Evolutionary conservation across 202 grass and related monocot genomes (phyloP), one percentile per base, ranked within the genome.

Genomic region (Saccharum hybrid): DNA sequence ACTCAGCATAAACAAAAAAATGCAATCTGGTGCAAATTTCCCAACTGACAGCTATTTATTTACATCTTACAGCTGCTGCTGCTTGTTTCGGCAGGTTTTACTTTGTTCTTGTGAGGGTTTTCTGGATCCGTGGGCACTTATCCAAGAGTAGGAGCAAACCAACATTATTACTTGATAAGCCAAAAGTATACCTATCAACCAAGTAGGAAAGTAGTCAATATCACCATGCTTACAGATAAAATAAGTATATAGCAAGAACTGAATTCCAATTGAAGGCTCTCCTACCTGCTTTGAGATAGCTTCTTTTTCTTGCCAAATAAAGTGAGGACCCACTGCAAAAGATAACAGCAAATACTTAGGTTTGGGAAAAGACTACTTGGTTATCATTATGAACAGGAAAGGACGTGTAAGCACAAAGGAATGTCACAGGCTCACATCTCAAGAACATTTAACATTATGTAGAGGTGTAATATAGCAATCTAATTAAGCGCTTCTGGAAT

Each of bases 131-230:
- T 23, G 92, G 91, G 71, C 45, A 90, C 66, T 92, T 95, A 34
- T 98, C 93, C 83, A 98, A 74, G 51, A 98, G 82, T 74, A 98
- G 9, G 40, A 95, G 87, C 85, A 98, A 84, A 11, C 96, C 96
- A 2, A 90, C 87, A 75, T 94, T 98, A 71, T 78, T 78, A 83
- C 79, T 86, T 68, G 93, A 95, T 63, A 87, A 69, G 16, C 89
- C 89, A 87, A 92, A 90, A 51, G 87, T 90, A 75, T 95, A 98
- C 77, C 96, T 98, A 82, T 84, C 82, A 87, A 81, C 36, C 57
- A 84, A 78, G 71, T 40, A 72, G 48, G 84, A 61, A 66, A 68
- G 10, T 12, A 34, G 33, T 85, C 62, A 78, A 75, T 76, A 85
- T 79, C 70, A 76, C 23, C 39, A 42, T 57, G 40, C 48, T 82